A percentile compares a stretch with the other conserved stretches of the same genome.
Conservation (phyloP, 2,329 filamentous ascomycete species). For the Aspergillus awamori region DNA sequence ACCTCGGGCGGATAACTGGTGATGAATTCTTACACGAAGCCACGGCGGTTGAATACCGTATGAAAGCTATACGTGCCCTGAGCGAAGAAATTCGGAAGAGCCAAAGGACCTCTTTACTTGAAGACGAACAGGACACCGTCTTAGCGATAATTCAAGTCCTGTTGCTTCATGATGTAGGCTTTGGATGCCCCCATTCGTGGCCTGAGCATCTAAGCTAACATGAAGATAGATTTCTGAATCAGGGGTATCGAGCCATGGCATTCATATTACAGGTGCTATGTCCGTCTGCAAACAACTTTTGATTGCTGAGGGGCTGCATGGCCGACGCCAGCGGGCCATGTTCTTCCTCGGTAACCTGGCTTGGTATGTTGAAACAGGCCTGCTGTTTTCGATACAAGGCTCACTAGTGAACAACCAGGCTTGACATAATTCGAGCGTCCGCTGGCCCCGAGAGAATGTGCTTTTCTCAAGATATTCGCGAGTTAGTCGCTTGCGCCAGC, state of each 20-base stretch:
- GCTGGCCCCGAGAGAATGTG: conserved; percentile 31
- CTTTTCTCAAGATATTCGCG: conserved; percentile 32
- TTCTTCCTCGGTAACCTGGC: conserved; percentile 36
- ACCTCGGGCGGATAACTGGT: conserved; percentile 27
- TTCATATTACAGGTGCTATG: conserved; percentile 37
- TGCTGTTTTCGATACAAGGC: neutral
- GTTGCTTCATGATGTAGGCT: conserved; percentile 36
- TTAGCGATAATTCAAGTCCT: conserved; percentile 36
- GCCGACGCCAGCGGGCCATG: conserved; percentile 29
- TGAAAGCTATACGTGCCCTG: conserved; percentile 33
- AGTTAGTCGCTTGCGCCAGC: conserved; percentile 28
- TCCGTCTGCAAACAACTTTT: conserved; percentile 35
- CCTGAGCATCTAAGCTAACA: neutral
- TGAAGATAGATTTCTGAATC: conserved; percentile 33
- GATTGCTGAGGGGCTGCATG: conserved; percentile 26
- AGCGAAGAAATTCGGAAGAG: conserved; percentile 30
- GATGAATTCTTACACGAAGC: conserved; percentile 27
- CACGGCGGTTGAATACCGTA: conserved; percentile 32
- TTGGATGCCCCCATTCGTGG: too few species aligned
- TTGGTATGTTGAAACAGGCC: conserved; percentile 22
- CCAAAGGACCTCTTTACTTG: conserved; percentile 25
- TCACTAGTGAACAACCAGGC: conserved; percentile 19
- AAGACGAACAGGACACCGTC: conserved; percentile 33
- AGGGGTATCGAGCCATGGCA: conserved; percentile 35
- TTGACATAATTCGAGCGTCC: conserved; percentile 37